Base-by-base conservation (phyloP, 169 alveolate genomes). In the Miamiensis avidus region DNA sequence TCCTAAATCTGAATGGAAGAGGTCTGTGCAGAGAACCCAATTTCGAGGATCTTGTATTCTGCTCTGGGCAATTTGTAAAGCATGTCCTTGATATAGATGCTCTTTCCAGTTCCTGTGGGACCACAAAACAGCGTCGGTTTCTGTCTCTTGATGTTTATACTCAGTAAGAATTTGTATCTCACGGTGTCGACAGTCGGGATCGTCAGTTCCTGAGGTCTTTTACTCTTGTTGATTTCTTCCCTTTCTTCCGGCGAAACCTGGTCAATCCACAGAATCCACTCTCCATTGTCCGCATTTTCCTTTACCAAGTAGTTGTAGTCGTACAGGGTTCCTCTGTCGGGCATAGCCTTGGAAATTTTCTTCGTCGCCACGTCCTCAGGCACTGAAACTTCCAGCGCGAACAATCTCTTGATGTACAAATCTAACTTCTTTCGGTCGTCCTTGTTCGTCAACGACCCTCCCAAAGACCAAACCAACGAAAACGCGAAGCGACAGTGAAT, bases 91-190 rank as follows among this genome's bases (percentile, higher is more conserved):
- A 96, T 91, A 11, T 97, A 93, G 72, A 92, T 95, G 30, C 98
- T 95, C 87, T 97, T 97, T 75, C 99, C 99, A 29, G 99, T 97
- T n/a, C 99, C 99, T 0, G 99, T 97, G 1, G 98, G 97, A 0
- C 99, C 99, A 75, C 98, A 95, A 84, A 97, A 94, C 83, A 97
- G 90, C 65, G 94, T 82, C 79, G 96, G 97, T 84, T 93, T 93
- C 30, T 89, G 91, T 76, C 89, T 91, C 28, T 87, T 85, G 28
- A 94, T 91, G 64, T 95, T 88, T 32, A 87, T 90, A n/a, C 88
- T 86, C 76, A 95, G 78, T 31, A 96, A 82, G 89, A 93, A 95
- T 29, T 94, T 85, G 85, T 94, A 92, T 82, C 98, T 95, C 31
- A 96, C 93, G 15, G 97, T 95, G 90, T 97, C 99, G 29, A 93